A percentile compares a stretch with the other conserved stretches of the same genome.
Evolutionary conservation across 176 grass and related monocot species (phyloP).

Genomic region (Eleusine indica): DNA sequence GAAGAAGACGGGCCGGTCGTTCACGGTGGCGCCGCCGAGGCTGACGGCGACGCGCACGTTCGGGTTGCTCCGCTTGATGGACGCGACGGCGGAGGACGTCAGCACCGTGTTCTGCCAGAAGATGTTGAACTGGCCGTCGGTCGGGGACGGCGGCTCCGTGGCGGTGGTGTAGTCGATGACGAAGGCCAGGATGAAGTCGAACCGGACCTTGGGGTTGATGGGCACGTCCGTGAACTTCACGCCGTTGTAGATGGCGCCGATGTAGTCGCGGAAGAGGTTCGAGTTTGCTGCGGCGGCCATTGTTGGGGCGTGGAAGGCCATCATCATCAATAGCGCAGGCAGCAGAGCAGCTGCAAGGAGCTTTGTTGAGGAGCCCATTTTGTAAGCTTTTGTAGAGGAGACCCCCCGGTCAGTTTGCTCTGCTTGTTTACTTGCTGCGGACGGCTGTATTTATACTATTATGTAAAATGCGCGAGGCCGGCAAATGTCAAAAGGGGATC

Average conservation of each 20-base stretch:
- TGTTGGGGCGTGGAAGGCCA: constrained; percentile 10
- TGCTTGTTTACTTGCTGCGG: neutral
- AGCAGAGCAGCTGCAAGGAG: constrained; percentile 33
- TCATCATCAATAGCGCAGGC: neutral
- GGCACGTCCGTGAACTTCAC: constrained; percentile 88
- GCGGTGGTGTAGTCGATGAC: constrained; percentile 70
- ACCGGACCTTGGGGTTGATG: constrained; percentile 46
- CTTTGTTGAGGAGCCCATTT: constrained; percentile 54
- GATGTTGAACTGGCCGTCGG: constrained; percentile 68
- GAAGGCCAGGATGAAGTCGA: constrained; percentile 77
- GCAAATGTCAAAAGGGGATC: neutral
- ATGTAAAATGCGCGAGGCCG: neutral
- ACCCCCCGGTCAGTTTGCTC: neutral
- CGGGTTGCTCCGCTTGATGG: constrained; percentile 56
- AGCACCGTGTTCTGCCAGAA: constrained; percentile 72
- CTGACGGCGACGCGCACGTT: constrained; percentile 80
- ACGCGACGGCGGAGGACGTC: constrained; percentile 45
- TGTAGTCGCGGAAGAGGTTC: constrained; percentile 78
- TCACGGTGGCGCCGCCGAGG: constrained; percentile 66
- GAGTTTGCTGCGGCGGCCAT: constrained; percentile 50
- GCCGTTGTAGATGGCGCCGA: constrained; percentile 62
- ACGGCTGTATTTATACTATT: constrained; percentile 33
- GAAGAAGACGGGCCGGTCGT: constrained; percentile 47
- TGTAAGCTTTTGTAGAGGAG: neutral
- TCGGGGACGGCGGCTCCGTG: constrained; percentile 51